Evolutionary conservation across 495 filamentous ascomycete species (phyloP), one percentile per base, ranked within the genome.

Genomic region (Xylaria castorea): DNA sequence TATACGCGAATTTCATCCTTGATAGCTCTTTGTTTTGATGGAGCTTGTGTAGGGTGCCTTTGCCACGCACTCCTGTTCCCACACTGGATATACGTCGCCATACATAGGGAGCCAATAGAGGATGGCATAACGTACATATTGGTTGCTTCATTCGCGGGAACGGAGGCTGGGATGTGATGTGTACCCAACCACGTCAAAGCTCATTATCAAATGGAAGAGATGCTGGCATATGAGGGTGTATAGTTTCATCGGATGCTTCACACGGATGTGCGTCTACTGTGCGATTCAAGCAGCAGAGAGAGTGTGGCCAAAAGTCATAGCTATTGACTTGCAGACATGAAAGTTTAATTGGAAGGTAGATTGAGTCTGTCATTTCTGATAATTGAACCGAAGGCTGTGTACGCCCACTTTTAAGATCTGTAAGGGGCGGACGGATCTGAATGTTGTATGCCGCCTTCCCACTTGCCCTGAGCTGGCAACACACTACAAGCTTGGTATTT

Each of bases 11-110:
- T 22, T 44, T 57, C n/a, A 62, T 57, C 5, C 22, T 6, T 27
- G 11, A 8, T 46, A n/a, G 18, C 48, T 12, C 36, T n/a, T 22
- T 18, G 7, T 71, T 44, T 55, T 14, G 34, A 60, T 16, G 63
- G 38, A 46, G 51, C 40, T 67, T 38, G 44, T 65, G 38, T 60
- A 44, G 27, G 38, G 62, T 60, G 32, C 53, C 30, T 51, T 48
- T 42, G 63, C 70, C 70, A 72, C 70, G 42, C 70, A 44, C 40
- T 46, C 32, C 63, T 46, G 62, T 40, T 46, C 25, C 20, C 25
- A 66, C 38, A 27, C 55, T 65, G 60, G 61, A 65, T 51, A 67
- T 66, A 55, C 53, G 70, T 46, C 62, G 63, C 51, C 61, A 72
- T 57, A 61, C 32, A 40, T 18, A 30, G 18, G 51, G 46, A 50